These are phyloP conservation scores for Diaporthe nobilis DNA, from an alignment of 2,329 filamentous ascomycete species.

Conservation along the genomic window DNA sequence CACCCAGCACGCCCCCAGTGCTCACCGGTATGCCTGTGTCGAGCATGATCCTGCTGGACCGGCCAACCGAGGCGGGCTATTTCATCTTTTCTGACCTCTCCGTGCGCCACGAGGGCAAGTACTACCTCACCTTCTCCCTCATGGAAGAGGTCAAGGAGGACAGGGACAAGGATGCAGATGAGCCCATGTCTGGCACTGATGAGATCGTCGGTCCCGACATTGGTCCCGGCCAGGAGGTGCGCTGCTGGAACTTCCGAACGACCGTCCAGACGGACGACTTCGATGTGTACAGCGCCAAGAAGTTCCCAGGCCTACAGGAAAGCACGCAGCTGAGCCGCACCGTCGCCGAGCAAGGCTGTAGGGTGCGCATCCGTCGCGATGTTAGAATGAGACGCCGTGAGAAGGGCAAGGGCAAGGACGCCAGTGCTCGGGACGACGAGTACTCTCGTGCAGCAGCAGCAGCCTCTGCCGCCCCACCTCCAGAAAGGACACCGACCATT, in stretches of 20 bases:
- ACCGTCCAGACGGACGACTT: slow-evolving; percentile 82
- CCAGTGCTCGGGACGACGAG: slow-evolving; percentile 50
- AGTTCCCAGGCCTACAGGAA: slow-evolving; percentile 93
- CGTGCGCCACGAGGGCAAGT: slow-evolving; percentile 94
- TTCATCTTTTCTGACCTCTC: slow-evolving; percentile 98
- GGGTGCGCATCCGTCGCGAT: slow-evolving; percentile 94
- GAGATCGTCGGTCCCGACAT: slow-evolving; percentile 50
- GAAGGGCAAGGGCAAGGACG: slow-evolving; percentile 49
- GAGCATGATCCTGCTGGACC: slow-evolving; percentile 95
- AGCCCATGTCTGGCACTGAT: slow-evolving; percentile 51
- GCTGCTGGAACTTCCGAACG: slow-evolving; percentile 40
- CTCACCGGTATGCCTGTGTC: slow-evolving; percentile 95
- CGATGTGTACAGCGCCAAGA: slow-evolving; percentile 95
- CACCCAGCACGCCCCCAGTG: slow-evolving; percentile 83
- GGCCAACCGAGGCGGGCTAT: slow-evolving; percentile 84
- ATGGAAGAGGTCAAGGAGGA: slow-evolving; percentile 94
- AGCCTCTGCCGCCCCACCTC: slow-evolving; percentile 23
- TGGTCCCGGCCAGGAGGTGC: slow-evolving; percentile 30
- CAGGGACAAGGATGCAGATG: slow-evolving; percentile 78
- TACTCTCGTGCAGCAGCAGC: slow-evolving; percentile 43
- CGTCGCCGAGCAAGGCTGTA: slow-evolving; percentile 96
- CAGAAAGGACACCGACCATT: slow-evolving; percentile 51
- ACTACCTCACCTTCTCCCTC: slow-evolving; percentile 90
- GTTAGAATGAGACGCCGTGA: slow-evolving; percentile 66
- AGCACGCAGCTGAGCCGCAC: slow-evolving; percentile 91